Percentiles rank a stretch among this genome's conserved stretches.
Evolutionary conservation across 2,329 filamentous ascomycete genomes (phyloP).

Genomic region (Setomelanomma holmii): DNA sequence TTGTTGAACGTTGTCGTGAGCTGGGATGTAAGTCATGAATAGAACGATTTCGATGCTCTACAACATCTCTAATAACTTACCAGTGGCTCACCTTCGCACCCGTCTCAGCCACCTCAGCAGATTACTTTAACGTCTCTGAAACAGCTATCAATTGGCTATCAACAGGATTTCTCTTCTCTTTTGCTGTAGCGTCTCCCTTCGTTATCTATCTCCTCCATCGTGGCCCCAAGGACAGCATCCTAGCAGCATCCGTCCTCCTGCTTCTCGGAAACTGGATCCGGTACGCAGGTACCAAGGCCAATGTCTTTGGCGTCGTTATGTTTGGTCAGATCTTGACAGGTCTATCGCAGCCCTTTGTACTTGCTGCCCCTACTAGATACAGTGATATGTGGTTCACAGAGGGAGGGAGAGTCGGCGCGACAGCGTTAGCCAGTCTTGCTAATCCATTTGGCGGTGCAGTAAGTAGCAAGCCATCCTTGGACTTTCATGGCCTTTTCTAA

Average conservation of each 20-base stretch:
- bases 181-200: constrained; percentile 73
- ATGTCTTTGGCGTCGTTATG: constrained; percentile 77
- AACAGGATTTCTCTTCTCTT: constrained; percentile 86
- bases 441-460: constrained; percentile 91
- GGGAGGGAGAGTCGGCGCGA: constrained; percentile 82
- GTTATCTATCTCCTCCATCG: constrained; percentile 78
- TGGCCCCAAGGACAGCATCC: constrained; percentile 79
- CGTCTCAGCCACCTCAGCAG: constrained; percentile 74
- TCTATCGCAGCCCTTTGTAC: constrained; percentile 88
- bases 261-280: constrained; percentile 91
- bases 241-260: constrained; percentile 74
- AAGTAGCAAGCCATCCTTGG: too few species aligned
- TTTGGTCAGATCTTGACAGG: constrained; percentile 91
- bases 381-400: constrained; percentile 95
- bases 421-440: constrained; percentile 81
- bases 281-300: constrained; percentile 71
- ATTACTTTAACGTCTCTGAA: constrained; percentile 78
- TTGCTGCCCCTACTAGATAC: constrained; percentile 87
- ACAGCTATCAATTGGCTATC: constrained; percentile 91
- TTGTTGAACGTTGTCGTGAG: constrained; percentile 91
- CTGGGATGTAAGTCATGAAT: constrained; percentile 87
- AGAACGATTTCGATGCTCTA: too few species aligned
- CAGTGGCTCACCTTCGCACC: constrained; percentile 94
- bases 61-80: constrained; percentile 3
- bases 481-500: too few species aligned